Base-by-base conservation (phyloP, 805 yeast species). In the Limtongia smithiae region DNA sequence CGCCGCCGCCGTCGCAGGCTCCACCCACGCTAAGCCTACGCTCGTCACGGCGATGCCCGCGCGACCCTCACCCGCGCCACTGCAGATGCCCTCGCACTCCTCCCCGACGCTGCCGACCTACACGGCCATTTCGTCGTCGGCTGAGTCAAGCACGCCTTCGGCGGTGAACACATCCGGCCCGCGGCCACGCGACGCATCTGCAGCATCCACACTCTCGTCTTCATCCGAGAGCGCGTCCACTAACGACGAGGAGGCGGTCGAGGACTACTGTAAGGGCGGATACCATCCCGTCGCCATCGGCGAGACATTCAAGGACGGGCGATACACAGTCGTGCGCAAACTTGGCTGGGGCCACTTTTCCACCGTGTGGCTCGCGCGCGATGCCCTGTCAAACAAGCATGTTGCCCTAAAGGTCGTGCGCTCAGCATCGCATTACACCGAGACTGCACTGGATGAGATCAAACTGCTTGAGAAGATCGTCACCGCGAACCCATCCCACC, bases 261-360 rank as follows among this genome's bases (percentile, higher is more conserved):
- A 80, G 49, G 98, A 93, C 68, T 93, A 93, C 67, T 80, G 80
- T 50, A 80, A 82, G 8, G 97, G 97, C 21, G 99, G 99, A 0
- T 93, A 93, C 66, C 98, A 93, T 64, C 96, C 98, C 0, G 93
- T 94, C 11, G 80, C 69, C 57, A 80, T 88, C 42, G 97, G 97
- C 4, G 98, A 94, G 65, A 68, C 69, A 20, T 91, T 83, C 67
- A 85, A 87, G 60, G 73, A 84, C 48, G 80, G 80, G 17, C 78
- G 85, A 51, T 93, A 93, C 65, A 74, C 82, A 1, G 68, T 93
- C 41, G 90, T 86, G 27, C 78, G 97, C 53, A 93, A 93, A 65
- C 72, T 93, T 3, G 99, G 99, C 0, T 93, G 99, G 99, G 99
- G 99, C 31, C 97, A 93, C 68, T 93, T 93, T 65, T 83, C 95